Base-by-base conservation (phyloP, 2,329 filamentous ascomycete genomes). In the Graphiopsis chlorocephala region DNA sequence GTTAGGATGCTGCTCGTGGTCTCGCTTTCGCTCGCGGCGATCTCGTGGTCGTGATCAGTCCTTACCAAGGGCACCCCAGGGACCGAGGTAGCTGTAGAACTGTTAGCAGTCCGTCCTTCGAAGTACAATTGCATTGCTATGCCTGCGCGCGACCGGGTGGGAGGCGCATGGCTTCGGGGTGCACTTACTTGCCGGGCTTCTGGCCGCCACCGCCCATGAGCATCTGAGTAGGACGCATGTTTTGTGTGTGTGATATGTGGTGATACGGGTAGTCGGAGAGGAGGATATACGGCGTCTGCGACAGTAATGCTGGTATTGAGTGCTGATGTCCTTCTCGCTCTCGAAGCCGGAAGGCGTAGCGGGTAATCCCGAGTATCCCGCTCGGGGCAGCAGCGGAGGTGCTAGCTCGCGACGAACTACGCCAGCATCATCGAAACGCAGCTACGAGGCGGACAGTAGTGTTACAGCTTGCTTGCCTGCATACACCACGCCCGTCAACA, bases 41-140 rank as follows among this genome's bases (percentile, higher is more conserved):
- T 35, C 8, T 38, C 14, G 53, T 38, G n/a, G n/a, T 17, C 33
- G 47, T 45, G 5, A 33, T 31, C 15, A 55, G 17, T 38, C 55
- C 87, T 82, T 86, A 92, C 90, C 90, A 70, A 93, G 81, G 74
- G 83, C 81, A 74, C 91, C 91, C 90, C 90, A 94, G 78, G 80
- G 80, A 72, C 91, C 91, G 66, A 93, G 81, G 79, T 83, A 93
- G 77, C 91, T 93, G 72, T 70, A 57, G 56, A 3, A 4, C 7
- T 50, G 57, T 65, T 31, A 65, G 63, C 20, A 52, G 15, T 15
- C 2, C 7, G 12, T 45, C 28, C 31, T 33, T 29, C 7, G 38
- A 45, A 12, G 38, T 28, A 5, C 20, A 35, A 23, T 52, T 15
- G 35, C 23, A 17, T 15, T 38, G 33, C 31, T 17, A 58, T 20